Evolutionary conservation across 495 filamentous ascomycete species (phyloP), one percentile per base, ranked within the genome.

Genomic region (Bacidia rubella): DNA sequence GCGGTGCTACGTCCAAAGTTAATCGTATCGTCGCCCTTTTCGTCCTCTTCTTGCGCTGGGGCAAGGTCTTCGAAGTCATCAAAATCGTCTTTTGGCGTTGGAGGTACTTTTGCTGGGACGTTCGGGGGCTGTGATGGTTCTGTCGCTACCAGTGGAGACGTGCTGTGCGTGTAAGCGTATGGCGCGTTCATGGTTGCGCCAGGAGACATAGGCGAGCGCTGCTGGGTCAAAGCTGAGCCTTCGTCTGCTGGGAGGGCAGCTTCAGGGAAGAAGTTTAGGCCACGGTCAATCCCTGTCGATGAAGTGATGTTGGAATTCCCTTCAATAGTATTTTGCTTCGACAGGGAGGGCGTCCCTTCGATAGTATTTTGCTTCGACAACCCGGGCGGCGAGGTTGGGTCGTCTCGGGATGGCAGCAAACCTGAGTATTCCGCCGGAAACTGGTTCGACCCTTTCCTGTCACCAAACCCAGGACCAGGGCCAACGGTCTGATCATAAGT

Each of bases 61-160:
- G 84, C 78, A 11, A 97, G 75, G 52, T 86, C 90, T 53, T 82
- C 87, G 62, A 98, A 98, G 40, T 88, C 83, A 44, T 95, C 93
- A 58, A 95, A 89, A 51, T 90, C 85, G 55, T 82, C 79, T 38
- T 49, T 79, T 74, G 56, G 77, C 52, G 15, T 62, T 50, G 29
- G 52, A 20, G 19, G 62, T 24, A 53, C 27, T 39, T 54, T 52
- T 17, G 51, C 52, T 38, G 54, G 46, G 10, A 58, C 25, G 26
- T 43, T 41, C 17, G 22, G 57, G 23, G 24, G 24, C 51, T 68
- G 67, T 2, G 57, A 51, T n/a, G 63, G 61, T 40, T 66, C 63
- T 24, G 58, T 47, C 19, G 51, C 2, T 27, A 19, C 20, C 10
- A 24, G 25, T 7, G 45, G 45, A 9, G 59, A 32, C n/a, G 48